Evolutionary conservation across 345 rosid species (phyloP).

Genomic region (Rhizophora apiculata): DNA sequence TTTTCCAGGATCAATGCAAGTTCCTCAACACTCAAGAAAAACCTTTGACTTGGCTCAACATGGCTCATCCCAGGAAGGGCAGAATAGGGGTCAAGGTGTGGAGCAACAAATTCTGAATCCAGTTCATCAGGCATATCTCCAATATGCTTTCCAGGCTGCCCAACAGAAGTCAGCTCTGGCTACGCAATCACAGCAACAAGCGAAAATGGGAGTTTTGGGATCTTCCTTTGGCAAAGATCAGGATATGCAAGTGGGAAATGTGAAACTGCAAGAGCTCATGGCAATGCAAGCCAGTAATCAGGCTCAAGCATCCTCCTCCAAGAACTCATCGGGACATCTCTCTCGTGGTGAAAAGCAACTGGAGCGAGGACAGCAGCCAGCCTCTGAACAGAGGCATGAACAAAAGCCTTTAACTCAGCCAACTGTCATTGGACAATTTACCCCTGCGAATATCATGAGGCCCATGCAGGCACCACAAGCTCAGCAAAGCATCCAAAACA

Average conservation of each 20-base stretch:
- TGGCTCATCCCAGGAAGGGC: constrained; percentile 66
- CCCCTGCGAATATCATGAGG: constrained; percentile 55
- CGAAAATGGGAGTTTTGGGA: constrained; percentile 67
- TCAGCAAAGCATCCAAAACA: constrained; percentile 54
- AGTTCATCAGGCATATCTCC: constrained; percentile 80
- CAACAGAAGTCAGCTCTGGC: constrained; percentile 57
- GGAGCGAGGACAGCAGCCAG: constrained; percentile 51
- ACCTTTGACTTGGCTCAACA: constrained; percentile 74
- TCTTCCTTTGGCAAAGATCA: constrained; percentile 60
- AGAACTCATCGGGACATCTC: constrained; percentile 61
- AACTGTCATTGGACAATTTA: constrained; percentile 48
- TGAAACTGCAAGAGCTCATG: constrained; percentile 78
- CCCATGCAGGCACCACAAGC: constrained; percentile 67
- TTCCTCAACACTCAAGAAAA: constrained; percentile 76
- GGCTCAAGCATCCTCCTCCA: constrained; percentile 79
- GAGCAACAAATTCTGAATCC: constrained; percentile 74
- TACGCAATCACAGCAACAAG: constrained; percentile 62
- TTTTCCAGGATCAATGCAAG: constrained; percentile 70
- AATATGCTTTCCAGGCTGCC: constrained; percentile 62
- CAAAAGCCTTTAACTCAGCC: constrained; percentile 48
- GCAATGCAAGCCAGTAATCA: constrained; percentile 72
- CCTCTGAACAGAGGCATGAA: constrained; percentile 64
- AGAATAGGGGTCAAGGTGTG: constrained; percentile 47
- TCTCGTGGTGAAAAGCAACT: constrained; percentile 58
- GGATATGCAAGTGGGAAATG: constrained; percentile 54